Base-by-base conservation (phyloP, 768 basidiomycete species). In the Leccinum ochraceum region DNA sequence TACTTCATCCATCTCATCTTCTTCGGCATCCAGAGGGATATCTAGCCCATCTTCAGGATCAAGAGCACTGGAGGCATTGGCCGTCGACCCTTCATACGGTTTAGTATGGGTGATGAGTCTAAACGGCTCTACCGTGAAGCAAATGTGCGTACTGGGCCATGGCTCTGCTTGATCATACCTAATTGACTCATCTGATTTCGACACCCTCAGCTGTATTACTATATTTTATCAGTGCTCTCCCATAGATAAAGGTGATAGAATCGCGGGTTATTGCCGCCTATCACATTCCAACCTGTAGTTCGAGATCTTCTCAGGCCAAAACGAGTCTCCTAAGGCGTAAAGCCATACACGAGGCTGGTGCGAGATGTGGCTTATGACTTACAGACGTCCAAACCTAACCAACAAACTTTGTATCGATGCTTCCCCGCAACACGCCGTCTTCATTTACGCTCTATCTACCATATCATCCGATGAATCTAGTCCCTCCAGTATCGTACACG, bases 111-210 rank as follows among this genome's bases (percentile, higher is more conserved):
- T 26, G 26, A 26, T 26, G 26, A 26, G 26, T 26, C 26, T 26
- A 26, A 26, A 26, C 89, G 1, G 89, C 89, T 26, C 26, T 26
- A 26, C 26, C 26, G 26, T 26, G 26, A 26, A 26, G 26, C 26
- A 26, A 26, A 26, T 26, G 26, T 26, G 26, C 26, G 26, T 26
- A 26, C 26, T 26, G 26, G 26, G 26, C 26, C 26, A 26, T 26
- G 26, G 26, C 26, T 26, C 26, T 26, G 26, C 26, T 26, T 26
- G 26, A 26, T 26, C 26, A 26, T 26, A 26, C 10, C n/a, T 49
- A 9, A 57, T 17, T 37, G 36, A n/a, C 48, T 14, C 39, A 46
- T 48, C 53, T 49, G 22, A 39, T 46, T 53, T 32, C 4, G 48
- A 52, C 52, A 30, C 16, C 30, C 20, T 48, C 51, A 26, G 39